Conservation (phyloP, 768 basidiomycete genomes). For the Xerocomellus intermedius region DNA sequence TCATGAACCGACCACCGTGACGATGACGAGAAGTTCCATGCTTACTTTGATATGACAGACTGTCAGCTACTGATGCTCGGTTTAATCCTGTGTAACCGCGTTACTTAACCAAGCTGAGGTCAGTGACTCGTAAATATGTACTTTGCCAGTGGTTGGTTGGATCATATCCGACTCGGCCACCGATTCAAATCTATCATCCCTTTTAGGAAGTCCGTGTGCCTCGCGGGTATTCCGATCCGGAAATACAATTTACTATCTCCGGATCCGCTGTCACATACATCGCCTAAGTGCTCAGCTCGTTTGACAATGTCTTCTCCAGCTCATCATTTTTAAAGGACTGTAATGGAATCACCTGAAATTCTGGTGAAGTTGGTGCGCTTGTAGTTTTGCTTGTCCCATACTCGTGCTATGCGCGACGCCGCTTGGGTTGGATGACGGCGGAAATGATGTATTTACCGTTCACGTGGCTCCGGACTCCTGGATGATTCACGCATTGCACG, state of each 20-base stretch:
- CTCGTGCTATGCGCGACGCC: neutral
- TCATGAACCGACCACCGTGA: neutral
- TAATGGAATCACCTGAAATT: neutral
- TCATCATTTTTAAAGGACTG: neutral
- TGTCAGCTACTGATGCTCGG: neutral
- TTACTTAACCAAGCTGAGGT: neutral
- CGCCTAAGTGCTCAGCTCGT: neutral
- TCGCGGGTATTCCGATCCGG: constrained; percentile 15
- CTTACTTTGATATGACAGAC: neutral
- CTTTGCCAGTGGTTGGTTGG: neutral
- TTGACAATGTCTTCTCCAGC: neutral
- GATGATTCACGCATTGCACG: constrained; percentile 7
- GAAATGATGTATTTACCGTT: neutral
- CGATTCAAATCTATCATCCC: neutral
- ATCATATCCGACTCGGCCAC: too few relatives aligned
- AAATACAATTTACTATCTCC: neutral
- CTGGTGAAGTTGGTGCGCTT: neutral
- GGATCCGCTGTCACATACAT: neutral
- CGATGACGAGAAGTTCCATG: neutral
- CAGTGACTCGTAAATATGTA: neutral
- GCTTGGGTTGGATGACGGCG: neutral
- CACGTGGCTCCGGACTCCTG: neutral
- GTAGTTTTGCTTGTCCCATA: neutral
- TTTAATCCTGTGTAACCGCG: neutral
- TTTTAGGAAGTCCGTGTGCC: constrained; percentile 24